Evolutionary conservation across 192 early-diverging fungal species (phyloP).

Genomic region (Gryganskiella cystojenkinii): DNA sequence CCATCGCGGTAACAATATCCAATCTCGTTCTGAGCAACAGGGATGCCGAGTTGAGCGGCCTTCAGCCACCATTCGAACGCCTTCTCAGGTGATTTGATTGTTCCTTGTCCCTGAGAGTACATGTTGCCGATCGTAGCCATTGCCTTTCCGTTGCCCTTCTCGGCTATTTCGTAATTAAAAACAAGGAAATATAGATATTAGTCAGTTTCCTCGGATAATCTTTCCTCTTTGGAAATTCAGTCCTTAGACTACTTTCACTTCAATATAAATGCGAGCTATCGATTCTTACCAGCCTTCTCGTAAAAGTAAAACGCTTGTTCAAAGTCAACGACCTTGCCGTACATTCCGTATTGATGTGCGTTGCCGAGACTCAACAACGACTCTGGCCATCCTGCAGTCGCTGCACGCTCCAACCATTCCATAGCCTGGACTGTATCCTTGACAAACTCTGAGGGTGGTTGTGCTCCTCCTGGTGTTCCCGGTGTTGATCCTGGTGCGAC

Average conservation of each 20-base stretch:
- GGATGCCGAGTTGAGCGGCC: slow-evolving; percentile 61
- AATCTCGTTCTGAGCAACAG: slow-evolving; percentile 57
- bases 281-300: slow-evolving; percentile 38
- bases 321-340: slow-evolving; percentile 39
- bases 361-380: slow-evolving; percentile 47
- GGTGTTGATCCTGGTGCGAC: not conserved
- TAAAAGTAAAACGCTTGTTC: slow-evolving; percentile 54
- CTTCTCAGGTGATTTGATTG: slow-evolving; percentile 39
- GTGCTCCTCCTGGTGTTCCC: no score
- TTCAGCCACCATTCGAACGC: slow-evolving; percentile 70
- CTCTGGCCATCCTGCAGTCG: slow-evolving; percentile 51
- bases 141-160: slow-evolving; percentile 52
- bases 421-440: slow-evolving; percentile 40
- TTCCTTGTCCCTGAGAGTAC: slow-evolving; percentile 51
- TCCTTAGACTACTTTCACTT: no score
- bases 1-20: slow-evolving; percentile 75
- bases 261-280: not conserved
- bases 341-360: slow-evolving; percentile 53
- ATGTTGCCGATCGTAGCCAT: slow-evolving; percentile 53
- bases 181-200: slow-evolving; percentile 6
- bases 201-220: not conserved
- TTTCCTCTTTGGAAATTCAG: not conserved
- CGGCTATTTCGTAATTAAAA: slow-evolving; percentile 14
- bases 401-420: slow-evolving; percentile 50
- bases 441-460: slow-evolving; percentile 11